These are phyloP conservation scores for Henckelia pumila DNA, from an alignment of 257 asterid genomes.

Conservation along the genomic window DNA sequence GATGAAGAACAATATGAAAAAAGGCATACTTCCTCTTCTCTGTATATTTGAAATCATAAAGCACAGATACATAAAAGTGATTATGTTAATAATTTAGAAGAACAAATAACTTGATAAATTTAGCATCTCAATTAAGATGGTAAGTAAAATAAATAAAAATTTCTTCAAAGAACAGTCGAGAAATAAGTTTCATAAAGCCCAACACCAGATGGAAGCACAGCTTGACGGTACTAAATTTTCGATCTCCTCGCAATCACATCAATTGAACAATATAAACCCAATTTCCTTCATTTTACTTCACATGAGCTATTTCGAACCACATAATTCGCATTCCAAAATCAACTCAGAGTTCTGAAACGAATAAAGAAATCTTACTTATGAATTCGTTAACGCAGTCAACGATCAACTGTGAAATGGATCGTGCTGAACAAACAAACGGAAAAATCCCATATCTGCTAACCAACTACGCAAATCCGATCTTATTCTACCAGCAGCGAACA, in stretches of 20 bases:
- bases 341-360: not conserved
- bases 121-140: not conserved
- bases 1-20: not conserved
- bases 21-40: not conserved
- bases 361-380: not conserved
- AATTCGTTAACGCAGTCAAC: not conserved
- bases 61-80: not conserved
- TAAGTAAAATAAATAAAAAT: not conserved
- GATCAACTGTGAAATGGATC: not conserved
- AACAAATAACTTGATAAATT: not conserved
- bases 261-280: not conserved
- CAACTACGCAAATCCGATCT: not conserved
- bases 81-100: not conserved
- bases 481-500: conserved; percentile 1
- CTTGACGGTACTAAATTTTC: not conserved
- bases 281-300: not conserved
- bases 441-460: not conserved
- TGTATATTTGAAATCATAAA: not conserved
- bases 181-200: not conserved
- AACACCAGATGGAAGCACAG: conserved; percentile 4
- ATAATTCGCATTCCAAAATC: not conserved
- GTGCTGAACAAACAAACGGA: not conserved
- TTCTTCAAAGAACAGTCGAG: too few species aligned
- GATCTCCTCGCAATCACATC: not conserved
- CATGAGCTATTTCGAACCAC: not conserved